A percentile compares a stretch with the other conserved stretches of the same genome.
These are phyloP conservation scores for Themeda triandra DNA, from an alignment of 176 grass and related monocot species.

Conservation along the genomic window DNA sequence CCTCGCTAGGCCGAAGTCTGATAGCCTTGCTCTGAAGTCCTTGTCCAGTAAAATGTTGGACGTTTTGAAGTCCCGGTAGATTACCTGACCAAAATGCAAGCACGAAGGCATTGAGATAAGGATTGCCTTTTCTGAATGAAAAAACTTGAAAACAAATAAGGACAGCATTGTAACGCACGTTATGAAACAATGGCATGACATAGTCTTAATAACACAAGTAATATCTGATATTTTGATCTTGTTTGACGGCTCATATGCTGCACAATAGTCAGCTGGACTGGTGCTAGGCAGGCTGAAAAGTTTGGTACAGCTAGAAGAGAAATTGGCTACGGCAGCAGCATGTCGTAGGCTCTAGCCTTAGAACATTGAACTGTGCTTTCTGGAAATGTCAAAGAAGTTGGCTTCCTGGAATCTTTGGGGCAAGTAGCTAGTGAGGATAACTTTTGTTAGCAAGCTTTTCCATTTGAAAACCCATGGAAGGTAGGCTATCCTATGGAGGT, in stretches of 20 bases:
- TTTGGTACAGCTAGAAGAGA: conserved; percentile 13
- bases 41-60: conserved; percentile 88
- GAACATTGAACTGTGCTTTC: conserved; percentile 5
- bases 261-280: background rate
- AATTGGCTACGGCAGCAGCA: background rate
- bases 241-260: background rate
- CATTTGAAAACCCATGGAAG: background rate
- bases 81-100: conserved; percentile 52
- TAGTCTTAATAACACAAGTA: background rate
- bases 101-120: background rate
- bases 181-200: background rate
- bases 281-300: conserved; percentile 2
- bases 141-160: background rate
- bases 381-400: conserved; percentile 17
- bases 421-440: background rate
- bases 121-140: too few relatives aligned
- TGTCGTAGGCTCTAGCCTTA: background rate
- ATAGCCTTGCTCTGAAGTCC: conserved; percentile 77
- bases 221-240: conserved; percentile 5
- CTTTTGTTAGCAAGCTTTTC: conserved; percentile 13
- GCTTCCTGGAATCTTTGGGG: conserved; percentile 22
- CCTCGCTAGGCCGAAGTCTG: conserved; percentile 86
- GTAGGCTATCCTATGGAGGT: background rate
- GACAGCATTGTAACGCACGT: background rate
- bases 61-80: conserved; percentile 95